Conservation (phyloP, 75 land plant genomes). For the Selaginella tamariscina region DNA sequence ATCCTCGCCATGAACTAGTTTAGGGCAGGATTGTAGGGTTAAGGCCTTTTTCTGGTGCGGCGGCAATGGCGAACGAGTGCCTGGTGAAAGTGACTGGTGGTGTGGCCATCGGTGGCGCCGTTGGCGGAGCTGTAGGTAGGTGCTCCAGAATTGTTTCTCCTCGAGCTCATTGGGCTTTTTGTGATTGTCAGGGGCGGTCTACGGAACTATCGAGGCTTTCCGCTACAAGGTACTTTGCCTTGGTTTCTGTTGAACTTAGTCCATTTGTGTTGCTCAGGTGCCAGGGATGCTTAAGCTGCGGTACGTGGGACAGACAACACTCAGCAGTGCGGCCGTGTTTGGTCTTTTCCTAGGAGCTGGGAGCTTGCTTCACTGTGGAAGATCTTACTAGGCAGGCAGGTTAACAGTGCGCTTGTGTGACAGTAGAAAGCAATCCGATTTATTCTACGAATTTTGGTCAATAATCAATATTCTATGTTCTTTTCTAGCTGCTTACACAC, state of each 20-base stretch:
- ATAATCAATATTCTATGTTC: too few relatives aligned
- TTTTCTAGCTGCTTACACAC: too few relatives aligned
- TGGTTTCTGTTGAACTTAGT: background rate
- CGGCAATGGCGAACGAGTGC: background rate
- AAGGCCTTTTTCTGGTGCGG: background rate
- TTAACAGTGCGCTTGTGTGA: too few relatives aligned
- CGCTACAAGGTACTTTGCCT: constrained; percentile 44
- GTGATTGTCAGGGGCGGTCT: constrained; percentile 72
- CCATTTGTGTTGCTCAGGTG: constrained; percentile 32
- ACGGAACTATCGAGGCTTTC: constrained; percentile 86
- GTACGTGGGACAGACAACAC: constrained; percentile 2
- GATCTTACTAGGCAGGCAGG: too few relatives aligned
- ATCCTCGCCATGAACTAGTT: background rate
- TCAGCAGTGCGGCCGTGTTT: constrained; percentile 6
- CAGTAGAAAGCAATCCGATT: too few relatives aligned
- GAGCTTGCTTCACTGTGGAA: constrained; percentile 17
- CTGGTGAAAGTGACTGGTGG: background rate
- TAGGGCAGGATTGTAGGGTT: background rate
- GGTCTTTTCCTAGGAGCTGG: constrained; percentile 8
- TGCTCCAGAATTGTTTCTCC: background rate
- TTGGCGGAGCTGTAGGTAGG: background rate
- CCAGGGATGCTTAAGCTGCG: constrained; percentile 73
- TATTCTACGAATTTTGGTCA: too few relatives aligned
- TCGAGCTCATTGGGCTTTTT: background rate
- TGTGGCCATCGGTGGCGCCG: background rate